Percentiles rank a stretch among this genome's conserved stretches.
phyloP scores from a whole-genome alignment of 2,329 filamentous ascomycete species.

The Thelonectria olida region DNA sequence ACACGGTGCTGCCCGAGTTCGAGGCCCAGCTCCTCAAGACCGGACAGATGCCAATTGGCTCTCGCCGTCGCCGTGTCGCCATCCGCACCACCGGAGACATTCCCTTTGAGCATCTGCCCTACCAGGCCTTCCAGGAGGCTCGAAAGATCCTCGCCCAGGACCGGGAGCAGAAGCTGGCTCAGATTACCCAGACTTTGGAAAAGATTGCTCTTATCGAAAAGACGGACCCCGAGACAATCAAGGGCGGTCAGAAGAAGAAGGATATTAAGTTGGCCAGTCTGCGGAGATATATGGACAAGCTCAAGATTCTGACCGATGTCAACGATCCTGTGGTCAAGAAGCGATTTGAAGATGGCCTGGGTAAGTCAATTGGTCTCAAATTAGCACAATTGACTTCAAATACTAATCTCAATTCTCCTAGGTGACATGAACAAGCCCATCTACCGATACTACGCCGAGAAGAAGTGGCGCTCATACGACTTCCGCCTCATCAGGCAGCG shows the following conservation, averaged over 20 bases:
- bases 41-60: conserved; percentile 80
- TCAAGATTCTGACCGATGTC: conserved; percentile 92
- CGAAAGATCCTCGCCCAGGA: conserved; percentile 83
- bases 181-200: conserved; percentile 73
- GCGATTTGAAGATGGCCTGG: conserved; percentile 89
- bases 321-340: conserved; percentile 96
- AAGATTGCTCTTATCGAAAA: conserved; percentile 75
- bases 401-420: conserved; percentile 50
- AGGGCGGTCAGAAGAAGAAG: conserved; percentile 72
- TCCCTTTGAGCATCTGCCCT: conserved; percentile 93
- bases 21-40: conserved; percentile 74
- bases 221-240: conserved; percentile 63
- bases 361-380: conserved; percentile 59
- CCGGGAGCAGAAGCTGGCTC: conserved; percentile 79
- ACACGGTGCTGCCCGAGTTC: conserved; percentile 67
- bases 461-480: conserved; percentile 88
- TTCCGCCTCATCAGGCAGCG: conserved; percentile 84
- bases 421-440: conserved; percentile 97
- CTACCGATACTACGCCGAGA: conserved; percentile 88
- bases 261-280: conserved; percentile 74
- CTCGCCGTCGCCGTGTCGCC: conserved; percentile 82
- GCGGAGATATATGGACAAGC: conserved; percentile 74
- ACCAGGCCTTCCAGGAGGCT: conserved; percentile 98
- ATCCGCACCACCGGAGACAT: conserved; percentile 71
- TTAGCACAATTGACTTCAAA: not conserved